A percentile compares a stretch with the other conserved stretches of the same genome.
Evolutionary conservation across 2,329 filamentous ascomycete genomes (phyloP).

Genomic region (Cladosporium sp.): DNA sequence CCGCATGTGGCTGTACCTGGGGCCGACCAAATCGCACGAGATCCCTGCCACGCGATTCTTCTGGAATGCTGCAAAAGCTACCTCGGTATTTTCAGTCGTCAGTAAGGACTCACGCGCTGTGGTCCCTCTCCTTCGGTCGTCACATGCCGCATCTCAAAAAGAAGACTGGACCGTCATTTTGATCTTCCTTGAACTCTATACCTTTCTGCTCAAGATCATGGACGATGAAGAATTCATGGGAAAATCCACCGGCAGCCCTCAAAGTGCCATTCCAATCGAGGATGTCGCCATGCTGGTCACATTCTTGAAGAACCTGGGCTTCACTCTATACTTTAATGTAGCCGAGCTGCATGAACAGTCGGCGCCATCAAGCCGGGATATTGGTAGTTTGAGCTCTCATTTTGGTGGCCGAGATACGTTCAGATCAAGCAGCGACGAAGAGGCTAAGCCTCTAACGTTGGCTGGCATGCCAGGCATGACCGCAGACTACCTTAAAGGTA

Average conservation of each 20-base stretch:
- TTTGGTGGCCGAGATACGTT: conserved; percentile 4
- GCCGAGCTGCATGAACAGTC: conserved; percentile 46
- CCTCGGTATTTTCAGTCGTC: conserved; percentile 55
- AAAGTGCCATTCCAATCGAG: conserved; percentile 64
- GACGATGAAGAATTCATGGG: conserved; percentile 87
- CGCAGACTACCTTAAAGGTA: conserved; percentile 71
- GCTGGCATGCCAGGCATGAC: conserved; percentile 67
- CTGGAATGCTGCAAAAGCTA: conserved; percentile 65
- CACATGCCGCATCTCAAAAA: conserved; percentile 27
- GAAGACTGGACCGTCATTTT: conserved; percentile 86
- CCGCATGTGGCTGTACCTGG: conserved; percentile 87
- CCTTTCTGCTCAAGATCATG: conserved; percentile 85
- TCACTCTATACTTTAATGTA: conserved; percentile 81
- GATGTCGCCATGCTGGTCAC: conserved; percentile 72
- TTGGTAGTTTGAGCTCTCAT: conserved; percentile 12
- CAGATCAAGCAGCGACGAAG: conserved; percentile 15
- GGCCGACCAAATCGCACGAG: conserved; percentile 44
- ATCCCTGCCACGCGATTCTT: conserved; percentile 76
- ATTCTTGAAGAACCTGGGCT: conserved; percentile 88
- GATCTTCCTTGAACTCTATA: conserved; percentile 90
- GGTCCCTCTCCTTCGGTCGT: conserved; percentile 50
- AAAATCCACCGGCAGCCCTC: conserved; percentile 32
- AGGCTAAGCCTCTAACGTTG: conserved; percentile 42
- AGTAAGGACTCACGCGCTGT: conserved; percentile 55
- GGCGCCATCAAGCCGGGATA: conserved; percentile 14